A percentile compares a stretch with the other conserved stretches of the same genome.
phyloP scores from a whole-genome alignment of 2,329 filamentous ascomycete genomes.

The Tolypocladium paradoxum region DNA sequence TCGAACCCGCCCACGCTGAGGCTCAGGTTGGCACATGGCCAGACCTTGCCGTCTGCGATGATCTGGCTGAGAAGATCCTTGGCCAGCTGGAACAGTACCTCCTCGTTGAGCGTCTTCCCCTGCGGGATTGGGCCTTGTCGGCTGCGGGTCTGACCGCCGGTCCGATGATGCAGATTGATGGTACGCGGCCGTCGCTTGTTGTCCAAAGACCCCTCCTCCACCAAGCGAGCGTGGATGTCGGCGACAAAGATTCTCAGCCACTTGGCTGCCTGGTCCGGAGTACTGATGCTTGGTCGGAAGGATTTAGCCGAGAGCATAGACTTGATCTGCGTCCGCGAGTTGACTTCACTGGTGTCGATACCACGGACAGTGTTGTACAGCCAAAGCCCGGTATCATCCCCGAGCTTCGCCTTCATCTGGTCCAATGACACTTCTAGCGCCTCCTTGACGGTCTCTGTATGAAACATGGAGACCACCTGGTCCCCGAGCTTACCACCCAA shows the following conservation, averaged over 20 bases:
- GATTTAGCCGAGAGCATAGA: slow-evolving; percentile 96
- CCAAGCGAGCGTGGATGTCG: slow-evolving; percentile 80
- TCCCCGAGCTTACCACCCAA: slow-evolving; percentile 93
- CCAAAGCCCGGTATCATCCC: slow-evolving; percentile 78
- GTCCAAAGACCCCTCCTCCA: slow-evolving; percentile 84
- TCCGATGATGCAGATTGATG: slow-evolving; percentile 73
- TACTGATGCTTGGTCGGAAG: slow-evolving; percentile 75
- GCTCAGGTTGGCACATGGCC: slow-evolving; percentile 87
- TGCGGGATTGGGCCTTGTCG: slow-evolving; percentile 67
- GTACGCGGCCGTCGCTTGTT: slow-evolving; percentile 78
- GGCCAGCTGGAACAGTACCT: slow-evolving; percentile 61
- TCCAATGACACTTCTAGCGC: slow-evolving; percentile 62
- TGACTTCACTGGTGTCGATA: slow-evolving; percentile 80
- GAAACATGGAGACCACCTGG: slow-evolving; percentile 69
- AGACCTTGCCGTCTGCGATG: slow-evolving; percentile 64
- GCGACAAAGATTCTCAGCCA: slow-evolving; percentile 89
- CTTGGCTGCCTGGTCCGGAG: slow-evolving; percentile 62
- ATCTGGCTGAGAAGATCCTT: slow-evolving; percentile 70
- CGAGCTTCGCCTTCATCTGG: slow-evolving; percentile 65
- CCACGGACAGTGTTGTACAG: slow-evolving; percentile 77
- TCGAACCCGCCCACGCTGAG: slow-evolving; percentile 88
- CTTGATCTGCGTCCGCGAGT: slow-evolving; percentile 84
- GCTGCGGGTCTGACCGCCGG: slow-evolving; percentile 62
- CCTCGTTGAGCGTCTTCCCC: slow-evolving; percentile 63
- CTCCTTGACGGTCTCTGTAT: slow-evolving; percentile 68